Percentiles rank a stretch among this genome's conserved stretches.
phyloP scores from a whole-genome alignment of 768 basidiomycete genomes.

The Trametes sanguinea region DNA sequence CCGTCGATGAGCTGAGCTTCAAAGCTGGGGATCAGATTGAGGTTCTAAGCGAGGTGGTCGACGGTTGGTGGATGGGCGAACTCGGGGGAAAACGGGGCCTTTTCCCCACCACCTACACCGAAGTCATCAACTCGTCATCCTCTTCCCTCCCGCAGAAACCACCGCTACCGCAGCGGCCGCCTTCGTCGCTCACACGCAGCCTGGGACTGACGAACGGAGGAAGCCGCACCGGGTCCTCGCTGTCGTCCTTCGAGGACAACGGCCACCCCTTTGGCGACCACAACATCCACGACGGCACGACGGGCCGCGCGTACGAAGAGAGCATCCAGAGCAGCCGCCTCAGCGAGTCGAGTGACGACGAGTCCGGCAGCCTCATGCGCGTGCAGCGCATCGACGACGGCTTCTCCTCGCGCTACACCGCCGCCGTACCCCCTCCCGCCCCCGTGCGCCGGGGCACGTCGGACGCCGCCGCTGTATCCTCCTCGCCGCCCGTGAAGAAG shows the following conservation, averaged over 20 bases:
- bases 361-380: conserved; percentile 30
- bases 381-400: conserved; percentile 23
- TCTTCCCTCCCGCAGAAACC: conserved; percentile 29
- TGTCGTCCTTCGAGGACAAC: conserved; percentile 32
- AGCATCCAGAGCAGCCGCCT: conserved; percentile 22
- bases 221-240: conserved; percentile 10
- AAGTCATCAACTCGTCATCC: conserved; percentile 41
- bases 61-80: conserved; percentile 92
- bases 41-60: conserved; percentile 78
- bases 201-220: conserved; percentile 5
- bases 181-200: conserved; percentile 21
- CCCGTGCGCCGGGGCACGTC: conserved; percentile 13
- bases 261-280: conserved; percentile 50
- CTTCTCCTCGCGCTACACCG: conserved; percentile 10
- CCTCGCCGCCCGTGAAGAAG: conserved; percentile 25
- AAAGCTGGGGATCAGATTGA: conserved; percentile 72
- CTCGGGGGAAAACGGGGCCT: conserved; percentile 69
- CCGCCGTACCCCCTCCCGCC: conserved; percentile 9
- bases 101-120: conserved; percentile 80
- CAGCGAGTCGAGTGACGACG: conserved; percentile 45
- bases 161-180: conserved; percentile 26
- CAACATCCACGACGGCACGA: conserved; percentile 41
- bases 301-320: conserved; percentile 45
- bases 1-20: conserved; percentile 79
- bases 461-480: not conserved